Percentiles rank a stretch among this genome's conserved stretches.
These are phyloP conservation scores for Mycena vulgaris DNA, from an alignment of 768 basidiomycete genomes.

Conservation along the genomic window DNA sequence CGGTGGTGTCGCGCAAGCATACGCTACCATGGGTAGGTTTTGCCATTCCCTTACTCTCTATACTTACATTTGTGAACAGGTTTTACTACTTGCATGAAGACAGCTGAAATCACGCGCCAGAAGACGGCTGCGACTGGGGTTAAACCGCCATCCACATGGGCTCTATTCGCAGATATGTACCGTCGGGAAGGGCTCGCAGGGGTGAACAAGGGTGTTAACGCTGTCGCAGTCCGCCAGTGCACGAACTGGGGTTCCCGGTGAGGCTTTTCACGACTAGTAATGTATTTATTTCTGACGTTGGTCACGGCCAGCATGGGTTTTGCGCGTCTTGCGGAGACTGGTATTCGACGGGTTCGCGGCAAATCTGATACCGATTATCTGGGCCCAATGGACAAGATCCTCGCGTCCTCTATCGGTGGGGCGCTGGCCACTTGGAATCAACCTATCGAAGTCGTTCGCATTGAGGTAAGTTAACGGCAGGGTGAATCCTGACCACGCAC, in stretches of 20 bases:
- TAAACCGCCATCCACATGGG: constrained; percentile 93
- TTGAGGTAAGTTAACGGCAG: constrained; percentile 74
- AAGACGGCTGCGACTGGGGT: constrained; percentile 90
- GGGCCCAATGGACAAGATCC: constrained; percentile 87
- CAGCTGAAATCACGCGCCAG: constrained; percentile 95
- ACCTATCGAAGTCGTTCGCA: constrained; percentile 97
- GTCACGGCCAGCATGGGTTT: constrained; percentile 86
- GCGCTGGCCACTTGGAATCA: constrained; percentile 99
- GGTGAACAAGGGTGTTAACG: constrained; percentile 99
- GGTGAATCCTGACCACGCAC: not conserved
- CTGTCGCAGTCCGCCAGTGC: constrained; percentile 91
- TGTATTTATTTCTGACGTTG: constrained; percentile 2
- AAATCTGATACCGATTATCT: constrained; percentile 84
- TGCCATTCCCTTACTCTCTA: constrained; percentile 11
- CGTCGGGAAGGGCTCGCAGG: constrained; percentile 93
- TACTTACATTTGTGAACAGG: constrained; percentile 62
- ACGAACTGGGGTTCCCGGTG: constrained; percentile 96
- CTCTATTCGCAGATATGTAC: constrained; percentile 95
- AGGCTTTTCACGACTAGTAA: constrained; percentile 44
- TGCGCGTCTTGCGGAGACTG: constrained; percentile 89
- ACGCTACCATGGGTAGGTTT: constrained; percentile 98
- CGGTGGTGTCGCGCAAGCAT: constrained; percentile 97
- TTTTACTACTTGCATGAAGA: constrained; percentile 99
- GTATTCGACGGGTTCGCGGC: constrained; percentile 84
- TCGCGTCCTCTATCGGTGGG: constrained; percentile 91